phyloP scores from a whole-genome alignment of 225 moss, liverwort and hornwort genomes.

The Sphagnum contortum region DNA sequence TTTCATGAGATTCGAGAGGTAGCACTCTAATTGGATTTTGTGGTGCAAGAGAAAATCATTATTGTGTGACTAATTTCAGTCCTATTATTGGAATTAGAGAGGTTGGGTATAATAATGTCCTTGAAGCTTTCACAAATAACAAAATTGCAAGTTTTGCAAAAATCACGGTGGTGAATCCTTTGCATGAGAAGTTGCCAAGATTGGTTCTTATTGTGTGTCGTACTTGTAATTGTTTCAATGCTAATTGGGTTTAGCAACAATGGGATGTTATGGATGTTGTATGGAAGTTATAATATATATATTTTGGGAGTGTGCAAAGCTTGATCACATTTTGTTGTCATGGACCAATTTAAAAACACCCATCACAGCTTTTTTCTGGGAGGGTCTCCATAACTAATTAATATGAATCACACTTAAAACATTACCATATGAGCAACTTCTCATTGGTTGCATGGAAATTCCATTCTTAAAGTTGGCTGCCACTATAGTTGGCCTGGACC shows the following conservation, averaged over 20 bases:
- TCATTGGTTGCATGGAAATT: no score
- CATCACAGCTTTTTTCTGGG: no score
- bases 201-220: neutral
- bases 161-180: neutral
- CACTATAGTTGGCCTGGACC: no score
- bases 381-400: no score
- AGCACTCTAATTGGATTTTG: neutral
- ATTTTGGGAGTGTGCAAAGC: no score
- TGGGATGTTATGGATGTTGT: slow-evolving; percentile 1
- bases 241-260: neutral
- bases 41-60: neutral
- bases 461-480: no score
- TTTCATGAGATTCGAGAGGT: neutral
- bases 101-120: neutral
- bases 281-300: neutral
- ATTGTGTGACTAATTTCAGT: neutral
- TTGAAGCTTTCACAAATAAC: neutral
- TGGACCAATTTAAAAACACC: no score
- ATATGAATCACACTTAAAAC: no score
- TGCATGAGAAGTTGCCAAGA: neutral
- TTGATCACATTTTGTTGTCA: no score
- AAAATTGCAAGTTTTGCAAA: slow-evolving; percentile 1
- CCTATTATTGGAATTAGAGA: neutral
- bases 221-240: slow-evolving; percentile 4
- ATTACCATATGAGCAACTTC: no score